These are phyloP conservation scores for Paradendryphiella salina DNA, from an alignment of 2,329 filamentous ascomycete species.

Conservation along the genomic window DNA sequence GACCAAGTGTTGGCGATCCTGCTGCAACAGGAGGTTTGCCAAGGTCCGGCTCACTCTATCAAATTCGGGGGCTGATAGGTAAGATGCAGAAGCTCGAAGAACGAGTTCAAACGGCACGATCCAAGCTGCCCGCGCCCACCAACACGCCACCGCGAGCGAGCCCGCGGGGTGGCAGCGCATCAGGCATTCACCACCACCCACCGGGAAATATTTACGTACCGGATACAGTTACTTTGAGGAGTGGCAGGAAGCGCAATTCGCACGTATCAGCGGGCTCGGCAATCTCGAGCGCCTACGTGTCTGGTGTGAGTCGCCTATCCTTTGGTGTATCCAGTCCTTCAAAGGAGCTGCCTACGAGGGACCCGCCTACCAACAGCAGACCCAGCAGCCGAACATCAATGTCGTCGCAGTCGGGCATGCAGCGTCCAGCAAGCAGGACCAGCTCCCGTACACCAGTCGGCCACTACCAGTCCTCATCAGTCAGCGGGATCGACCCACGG, in stretches of 20 bases:
- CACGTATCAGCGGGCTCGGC: conserved; percentile 55
- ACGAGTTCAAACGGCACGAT: conserved; percentile 85
- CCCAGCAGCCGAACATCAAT: conserved; percentile 69
- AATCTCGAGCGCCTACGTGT: conserved; percentile 26
- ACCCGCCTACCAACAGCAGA: conserved; percentile 54
- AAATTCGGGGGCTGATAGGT: conserved; percentile 90
- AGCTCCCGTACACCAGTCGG: conserved; percentile 69
- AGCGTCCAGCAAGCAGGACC: conserved; percentile 63
- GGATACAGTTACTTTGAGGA: conserved; percentile 64
- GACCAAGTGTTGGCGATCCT: conserved; percentile 52
- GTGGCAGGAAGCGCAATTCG: conserved; percentile 66
- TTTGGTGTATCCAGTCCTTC: conserved; percentile 50
- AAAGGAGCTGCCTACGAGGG: conserved; percentile 30
- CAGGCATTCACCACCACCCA: conserved; percentile 15
- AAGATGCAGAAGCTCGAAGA: conserved; percentile 98
- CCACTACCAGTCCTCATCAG: conserved; percentile 55
- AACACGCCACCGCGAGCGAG: conserved; percentile 78
- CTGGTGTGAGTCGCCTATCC: conserved; percentile 53
- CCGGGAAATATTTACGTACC: conserved; percentile 51
- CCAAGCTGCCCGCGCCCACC: conserved; percentile 82
- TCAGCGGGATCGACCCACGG: conserved; percentile 50
- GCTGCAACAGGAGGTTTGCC: conserved; percentile 57
- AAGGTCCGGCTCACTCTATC: conserved; percentile 75
- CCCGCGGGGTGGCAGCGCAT: conserved; percentile 63
- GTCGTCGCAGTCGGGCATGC: conserved; percentile 33